Conservation (phyloP, 352 stramenopile species). For the Globisporangium abappressorium region DNA sequence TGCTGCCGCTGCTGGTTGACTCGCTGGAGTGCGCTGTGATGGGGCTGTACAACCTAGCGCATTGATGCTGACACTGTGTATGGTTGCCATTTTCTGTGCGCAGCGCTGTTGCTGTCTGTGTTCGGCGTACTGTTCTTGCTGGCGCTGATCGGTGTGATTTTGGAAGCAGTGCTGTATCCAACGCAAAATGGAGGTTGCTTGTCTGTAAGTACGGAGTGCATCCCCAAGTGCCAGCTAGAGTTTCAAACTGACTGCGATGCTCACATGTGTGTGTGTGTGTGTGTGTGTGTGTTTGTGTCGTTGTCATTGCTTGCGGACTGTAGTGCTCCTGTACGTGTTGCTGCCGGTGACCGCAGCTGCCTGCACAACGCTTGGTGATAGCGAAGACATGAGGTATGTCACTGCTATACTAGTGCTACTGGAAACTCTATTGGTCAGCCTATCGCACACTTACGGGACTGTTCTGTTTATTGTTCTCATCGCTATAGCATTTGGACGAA, state of each 20-base stretch:
- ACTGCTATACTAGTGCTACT: background rate
- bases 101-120: constrained; percentile 38
- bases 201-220: constrained; percentile 30
- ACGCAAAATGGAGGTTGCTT: constrained; percentile 63
- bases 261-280: background rate
- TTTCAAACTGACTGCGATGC: background rate
- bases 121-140: constrained; percentile 49
- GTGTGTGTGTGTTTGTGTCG: background rate
- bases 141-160: constrained; percentile 51
- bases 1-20: background rate
- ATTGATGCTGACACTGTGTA: background rate
- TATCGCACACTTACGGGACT: background rate
- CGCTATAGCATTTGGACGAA: constrained; percentile 42
- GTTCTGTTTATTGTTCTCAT: background rate
- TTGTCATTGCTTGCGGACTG: background rate
- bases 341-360: constrained; percentile 56
- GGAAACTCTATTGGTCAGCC: background rate
- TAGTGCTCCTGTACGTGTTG: constrained; percentile 66
- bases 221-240: background rate
- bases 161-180: constrained; percentile 50
- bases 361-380: constrained; percentile 45
- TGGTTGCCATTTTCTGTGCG: background rate
- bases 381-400: constrained; percentile 45
- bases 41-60: no score
- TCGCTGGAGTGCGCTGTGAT: background rate